Evolutionary conservation across 2,329 filamentous ascomycete genomes (phyloP), one percentile per base, ranked within the genome.

Genomic region (Paraphaeosphaeria sporulosa): DNA sequence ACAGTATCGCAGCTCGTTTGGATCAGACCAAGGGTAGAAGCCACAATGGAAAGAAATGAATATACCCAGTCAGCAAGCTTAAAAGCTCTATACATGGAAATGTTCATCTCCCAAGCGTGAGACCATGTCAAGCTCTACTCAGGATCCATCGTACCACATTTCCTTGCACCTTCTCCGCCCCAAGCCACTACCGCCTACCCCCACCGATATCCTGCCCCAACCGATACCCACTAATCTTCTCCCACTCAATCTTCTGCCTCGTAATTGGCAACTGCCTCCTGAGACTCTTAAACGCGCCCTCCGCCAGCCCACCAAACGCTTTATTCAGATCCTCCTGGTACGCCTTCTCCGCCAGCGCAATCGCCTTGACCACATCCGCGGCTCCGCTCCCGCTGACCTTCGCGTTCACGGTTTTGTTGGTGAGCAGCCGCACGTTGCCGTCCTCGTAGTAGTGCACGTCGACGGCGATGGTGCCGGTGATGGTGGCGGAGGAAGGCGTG

Each of bases 371-470:
- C 49, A 98, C 86, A 38, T 89, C 90, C 0, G 86, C 85, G 8
- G 88, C 89, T 1, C 85, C 87, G 0, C 86, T 88, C 9, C 58
- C 64, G 1, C 87, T 79, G n/a, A 91, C 78, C 9, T 86, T 86
- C 3, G 86, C 77, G 0, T 84, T 84, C 1, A 94, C 77, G 12
- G 90, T 83, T 81, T 97, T 97, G 73, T 87, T 90, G n/a, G 95
- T 97, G 64, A 94, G 85, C 61, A 99, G 86, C 2, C 95, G 90
- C 59, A 99, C 95, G 76, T 99, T 99, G 64, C 95, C 95, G 76
- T 99, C 96, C 81, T 99, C 95, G 82, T 99, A 99, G 85, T 99
- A 99, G 84, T 99, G 95, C 54, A 99, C 94, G 70, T 98, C 94
- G 56, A 97, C 92, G 78, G 94, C 93, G 79, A 98, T 89, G 60